Evolutionary conservation across 345 rosid genomes (phyloP), one percentile per base, ranked within the genome.

Genomic region (Schrenkiella parvula): DNA sequence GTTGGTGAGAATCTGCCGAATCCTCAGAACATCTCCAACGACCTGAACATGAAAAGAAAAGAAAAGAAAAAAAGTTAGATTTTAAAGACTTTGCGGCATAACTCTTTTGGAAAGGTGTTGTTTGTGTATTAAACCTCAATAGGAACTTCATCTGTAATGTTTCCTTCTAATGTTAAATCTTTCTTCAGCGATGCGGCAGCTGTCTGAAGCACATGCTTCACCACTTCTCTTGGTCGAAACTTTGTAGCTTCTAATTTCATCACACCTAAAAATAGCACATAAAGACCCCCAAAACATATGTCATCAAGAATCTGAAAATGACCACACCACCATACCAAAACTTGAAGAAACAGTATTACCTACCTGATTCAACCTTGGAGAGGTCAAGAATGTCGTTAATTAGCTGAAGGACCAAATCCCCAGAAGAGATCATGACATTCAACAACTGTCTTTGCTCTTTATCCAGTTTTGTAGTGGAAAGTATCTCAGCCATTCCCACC

Each of bases 401-500:
- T 29, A 95, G 87, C 68, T 95, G 99, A 79, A 95, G 96, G 61
- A 91, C 98, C 57, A 91, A 78, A 76, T 95, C 99, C 12, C 99
- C 99, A 3, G 99, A 95, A 55, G 99, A 95, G 29, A 95, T 82
- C 98, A 95, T 95, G 37, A 95, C 98, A 68, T 81, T 86, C 83
- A 95, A 67, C 57, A 89, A 67, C 22, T 86, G 85, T 50, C 84
- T 83, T 71, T 95, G 99, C 80, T 95, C 96, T 11, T 70, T 73
- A 55, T 95, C 93, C 2, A 91, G 97, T 59, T 73, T 82, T 34
- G 97, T 84, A 66, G 78, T 85, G 32, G 96, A 65, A 52, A 95
- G 97, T 78, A 95, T 91, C 86, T 95, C 99, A 35, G 99, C 89
- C 90, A 95, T 87, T 79, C 99, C 88, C 70, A 95, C 99, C 19